phyloP scores from a whole-genome alignment of 2,329 filamentous ascomycete species.

The Xylaria sp. region DNA sequence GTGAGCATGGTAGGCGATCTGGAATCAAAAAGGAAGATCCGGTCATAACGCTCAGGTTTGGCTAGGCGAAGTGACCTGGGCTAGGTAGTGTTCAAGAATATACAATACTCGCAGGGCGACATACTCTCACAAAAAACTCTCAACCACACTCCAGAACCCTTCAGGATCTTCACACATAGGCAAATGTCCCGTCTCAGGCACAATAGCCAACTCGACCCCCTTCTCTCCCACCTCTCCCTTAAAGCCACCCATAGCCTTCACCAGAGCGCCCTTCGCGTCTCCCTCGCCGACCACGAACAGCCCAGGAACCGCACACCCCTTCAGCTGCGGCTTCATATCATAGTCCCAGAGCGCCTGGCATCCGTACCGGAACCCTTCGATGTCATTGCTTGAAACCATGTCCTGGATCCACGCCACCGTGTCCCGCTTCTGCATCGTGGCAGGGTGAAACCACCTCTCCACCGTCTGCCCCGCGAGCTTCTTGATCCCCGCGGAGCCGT shows the following conservation, averaged over 20 bases:
- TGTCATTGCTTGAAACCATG: conserved; percentile 75
- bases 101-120: background rate
- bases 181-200: conserved; percentile 80
- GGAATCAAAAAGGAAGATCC: background rate
- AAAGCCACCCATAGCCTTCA: conserved; percentile 83
- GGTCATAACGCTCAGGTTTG: background rate
- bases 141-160: conserved; percentile 73
- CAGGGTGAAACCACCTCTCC: conserved; percentile 80
- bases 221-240: conserved; percentile 65
- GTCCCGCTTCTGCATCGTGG: conserved; percentile 58
- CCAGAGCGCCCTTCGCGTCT: conserved; percentile 77
- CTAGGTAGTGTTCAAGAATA: background rate
- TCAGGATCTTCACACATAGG: conserved; percentile 83
- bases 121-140: conserved; percentile 62
- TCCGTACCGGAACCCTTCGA: conserved; percentile 75
- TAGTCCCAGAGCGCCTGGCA: conserved; percentile 79
- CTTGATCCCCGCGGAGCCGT: conserved; percentile 68
- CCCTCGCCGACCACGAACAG: conserved; percentile 77
- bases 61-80: background rate
- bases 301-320: conserved; percentile 65
- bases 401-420: conserved; percentile 68
- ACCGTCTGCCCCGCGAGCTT: conserved; percentile 78
- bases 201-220: conserved; percentile 69
- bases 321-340: conserved; percentile 70
- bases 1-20: background rate